Evolutionary conservation across 805 yeast species (phyloP), one percentile per base, ranked within the genome.

Genomic region (Candida dendrica): DNA sequence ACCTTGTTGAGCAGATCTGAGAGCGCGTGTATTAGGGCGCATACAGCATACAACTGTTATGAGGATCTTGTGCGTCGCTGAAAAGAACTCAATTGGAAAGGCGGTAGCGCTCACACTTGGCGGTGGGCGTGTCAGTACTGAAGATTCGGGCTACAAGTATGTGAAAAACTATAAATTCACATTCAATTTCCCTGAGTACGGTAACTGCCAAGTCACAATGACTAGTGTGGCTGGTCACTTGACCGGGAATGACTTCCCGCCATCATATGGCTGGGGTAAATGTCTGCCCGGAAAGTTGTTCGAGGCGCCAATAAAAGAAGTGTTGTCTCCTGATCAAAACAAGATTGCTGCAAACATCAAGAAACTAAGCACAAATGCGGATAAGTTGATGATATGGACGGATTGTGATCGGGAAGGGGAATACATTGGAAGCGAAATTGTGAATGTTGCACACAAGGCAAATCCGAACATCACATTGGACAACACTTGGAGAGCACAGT

Each of bases 371-470:
- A 59, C 80, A 34, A 55, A 54, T 16, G 75, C 86, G 5, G 75
- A 78, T 40, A 65, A 66, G 33, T 63, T 93, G 42, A 86, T 88
- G 85, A 87, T 93, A 7, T 93, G 98, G 98, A 93, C 98, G 1
- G 99, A 93, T 71, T 93, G 98, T 63, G 98, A 90, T 70, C 69
- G 97, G 31, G 98, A 90, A 59, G 98, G 98, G 2, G 98, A 90
- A 59, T 84, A 79, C 60, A 90, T 90, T 43, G 98, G 97, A 0
- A 78, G 72, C 65, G 96, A 90, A 53, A 78, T 95, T 14, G 70
- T 77, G 30, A 71, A 79, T 41, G 81, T 80, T n/a, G 96, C 95
- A 0, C 56, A 59, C 39, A 69, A 68, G 47, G 66, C 62, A 1
- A 64, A 84, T 54, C 51, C 62, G 1, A 47, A 63, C 2, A 54